These are phyloP conservation scores for Aspergillus sp. DNA, from an alignment of 2,329 filamentous ascomycete species.

Conservation along the genomic window DNA sequence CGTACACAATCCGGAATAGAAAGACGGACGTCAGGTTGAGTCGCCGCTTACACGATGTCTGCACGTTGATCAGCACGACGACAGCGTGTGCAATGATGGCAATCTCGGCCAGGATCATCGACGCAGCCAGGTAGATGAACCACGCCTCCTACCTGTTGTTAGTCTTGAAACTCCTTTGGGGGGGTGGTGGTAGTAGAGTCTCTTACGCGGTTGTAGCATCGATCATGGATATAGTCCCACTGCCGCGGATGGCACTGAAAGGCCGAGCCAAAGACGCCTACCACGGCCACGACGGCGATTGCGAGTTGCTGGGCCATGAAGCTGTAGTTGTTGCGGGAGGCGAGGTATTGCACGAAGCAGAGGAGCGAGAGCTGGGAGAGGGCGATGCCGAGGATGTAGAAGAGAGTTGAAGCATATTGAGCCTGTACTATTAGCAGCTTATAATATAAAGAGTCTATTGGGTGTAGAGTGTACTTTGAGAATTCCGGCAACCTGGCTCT, in stretches of 20 bases:
- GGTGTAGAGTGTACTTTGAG: no score
- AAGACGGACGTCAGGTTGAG: slow-evolving; percentile 23
- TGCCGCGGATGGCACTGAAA: neutral
- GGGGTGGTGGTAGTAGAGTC: no score
- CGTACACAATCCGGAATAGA: slow-evolving; percentile 18
- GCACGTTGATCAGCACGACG: slow-evolving; percentile 20
- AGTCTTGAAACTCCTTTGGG: no score
- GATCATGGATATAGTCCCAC: neutral
- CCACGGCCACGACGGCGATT: neutral
- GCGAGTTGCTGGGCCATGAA: slow-evolving; percentile 14
- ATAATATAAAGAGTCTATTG: no score
- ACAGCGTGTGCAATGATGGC: slow-evolving; percentile 17
- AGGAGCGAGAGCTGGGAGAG: slow-evolving; percentile 27
- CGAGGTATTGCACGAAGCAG: slow-evolving; percentile 21
- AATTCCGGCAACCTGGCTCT: no score
- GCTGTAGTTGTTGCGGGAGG: slow-evolving; percentile 19
- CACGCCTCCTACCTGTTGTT: neutral
- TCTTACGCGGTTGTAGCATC: neutral
- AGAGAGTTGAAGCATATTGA: no score
- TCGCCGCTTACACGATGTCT: slow-evolving; percentile 19
- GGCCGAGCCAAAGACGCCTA: no score
- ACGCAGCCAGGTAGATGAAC: neutral
- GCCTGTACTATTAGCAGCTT: no score
- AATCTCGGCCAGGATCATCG: slow-evolving; percentile 5
- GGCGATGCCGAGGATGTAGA: slow-evolving; percentile 17